These are phyloP conservation scores for Taphrina betulina DNA, from an alignment of 1,139 yeast species.

Conservation along the genomic window DNA sequence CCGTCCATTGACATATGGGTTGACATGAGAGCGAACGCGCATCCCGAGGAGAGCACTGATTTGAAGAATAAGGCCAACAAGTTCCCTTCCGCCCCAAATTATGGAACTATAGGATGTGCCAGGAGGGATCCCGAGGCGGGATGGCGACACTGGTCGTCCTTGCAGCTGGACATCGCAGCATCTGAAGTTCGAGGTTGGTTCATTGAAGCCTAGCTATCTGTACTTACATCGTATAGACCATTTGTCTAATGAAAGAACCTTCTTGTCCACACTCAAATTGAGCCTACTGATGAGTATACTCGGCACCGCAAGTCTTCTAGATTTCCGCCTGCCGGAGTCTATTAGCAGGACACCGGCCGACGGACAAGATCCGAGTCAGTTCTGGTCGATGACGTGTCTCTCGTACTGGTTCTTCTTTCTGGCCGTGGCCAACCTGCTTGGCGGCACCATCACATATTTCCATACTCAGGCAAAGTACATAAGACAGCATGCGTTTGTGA, in stretches of 20 bases:
- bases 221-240: constrained; percentile 16
- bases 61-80: too few relatives aligned
- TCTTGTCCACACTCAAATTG: constrained; percentile 22
- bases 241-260: constrained; percentile 30
- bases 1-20: too few relatives aligned
- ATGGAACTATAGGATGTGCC: background rate
- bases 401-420: constrained; percentile 15
- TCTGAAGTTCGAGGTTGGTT: constrained; percentile 21
- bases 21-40: too few relatives aligned
- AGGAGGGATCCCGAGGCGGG: background rate
- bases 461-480: constrained; percentile 14
- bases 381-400: background rate
- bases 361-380: background rate
- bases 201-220: too few relatives aligned
- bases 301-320: constrained; percentile 16
- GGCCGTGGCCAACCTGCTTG: constrained; percentile 6
- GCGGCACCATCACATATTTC: constrained; percentile 2
- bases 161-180: constrained; percentile 13
- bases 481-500: constrained; percentile 3
- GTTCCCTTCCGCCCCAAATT: too few relatives aligned
- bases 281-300: constrained; percentile 15
- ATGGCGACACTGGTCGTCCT: background rate
- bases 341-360: background rate
- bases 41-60: too few relatives aligned
- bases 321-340: constrained; percentile 19